Evolutionary conservation across 805 yeast species (phyloP).

Genomic region (Citeromyces matritensis): DNA sequence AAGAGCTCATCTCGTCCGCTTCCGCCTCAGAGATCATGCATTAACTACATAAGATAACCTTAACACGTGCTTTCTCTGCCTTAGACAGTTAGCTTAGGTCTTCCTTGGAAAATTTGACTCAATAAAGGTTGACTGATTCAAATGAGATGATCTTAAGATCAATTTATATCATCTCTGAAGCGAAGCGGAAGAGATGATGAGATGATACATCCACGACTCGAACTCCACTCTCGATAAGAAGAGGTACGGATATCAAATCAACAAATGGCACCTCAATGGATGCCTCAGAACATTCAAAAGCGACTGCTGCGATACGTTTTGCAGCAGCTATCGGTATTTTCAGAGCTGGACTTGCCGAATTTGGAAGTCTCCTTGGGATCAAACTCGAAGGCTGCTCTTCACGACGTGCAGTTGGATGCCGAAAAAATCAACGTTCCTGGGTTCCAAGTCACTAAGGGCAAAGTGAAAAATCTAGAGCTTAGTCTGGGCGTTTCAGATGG

Average conservation of each 20-base stretch:
- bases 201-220: not conserved
- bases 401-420: slow-evolving; percentile 58
- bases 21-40: too few species aligned
- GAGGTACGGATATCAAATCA: not conserved
- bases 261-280: slow-evolving; percentile 34
- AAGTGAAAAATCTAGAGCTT: slow-evolving; percentile 35
- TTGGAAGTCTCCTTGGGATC: slow-evolving; percentile 67
- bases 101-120: too few species aligned
- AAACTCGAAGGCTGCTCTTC: slow-evolving; percentile 27
- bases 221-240: not conserved
- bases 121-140: too few species aligned
- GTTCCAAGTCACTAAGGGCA: slow-evolving; percentile 44
- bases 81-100: too few species aligned
- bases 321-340: slow-evolving; percentile 68
- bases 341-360: slow-evolving; percentile 70
- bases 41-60: too few species aligned
- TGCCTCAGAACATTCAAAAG: slow-evolving; percentile 77
- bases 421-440: slow-evolving; percentile 59
- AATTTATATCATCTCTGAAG: too few species aligned
- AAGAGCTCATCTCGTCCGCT: too few species aligned
- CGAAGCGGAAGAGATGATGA: too few species aligned
- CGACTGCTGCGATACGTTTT: slow-evolving; percentile 66
- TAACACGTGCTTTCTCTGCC: too few species aligned
- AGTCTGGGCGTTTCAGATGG: slow-evolving; percentile 59
- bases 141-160: too few species aligned